A percentile compares a stretch with the other conserved stretches of the same genome.
Evolutionary conservation across 148 eudicot genomes (phyloP).

Genomic region (Mesembryanthemum crystallinum): DNA sequence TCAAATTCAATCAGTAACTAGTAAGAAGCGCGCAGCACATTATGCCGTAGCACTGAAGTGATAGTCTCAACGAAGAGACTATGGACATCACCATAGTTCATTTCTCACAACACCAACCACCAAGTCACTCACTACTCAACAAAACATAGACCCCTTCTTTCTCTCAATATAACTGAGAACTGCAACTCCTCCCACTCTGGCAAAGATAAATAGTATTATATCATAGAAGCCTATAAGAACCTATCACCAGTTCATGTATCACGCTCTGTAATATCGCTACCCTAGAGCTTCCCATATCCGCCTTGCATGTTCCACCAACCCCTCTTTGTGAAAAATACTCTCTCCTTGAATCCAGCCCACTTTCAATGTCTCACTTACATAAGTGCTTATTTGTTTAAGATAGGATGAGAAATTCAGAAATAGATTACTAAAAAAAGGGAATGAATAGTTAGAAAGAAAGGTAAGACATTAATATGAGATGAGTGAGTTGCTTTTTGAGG

Average conservation of each 20-base stretch:
- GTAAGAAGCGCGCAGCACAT: too few species aligned
- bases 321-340: neutral
- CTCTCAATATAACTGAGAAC: too few species aligned
- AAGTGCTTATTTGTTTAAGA: neutral
- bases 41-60: too few species aligned
- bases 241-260: neutral
- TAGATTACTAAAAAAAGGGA: neutral
- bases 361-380: neutral
- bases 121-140: too few species aligned
- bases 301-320: neutral
- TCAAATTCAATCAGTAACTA: too few species aligned
- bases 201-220: neutral
- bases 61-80: too few species aligned
- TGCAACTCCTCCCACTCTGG: neutral
- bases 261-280: neutral
- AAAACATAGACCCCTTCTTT: too few species aligned
- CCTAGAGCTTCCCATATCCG: neutral
- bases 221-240: neutral
- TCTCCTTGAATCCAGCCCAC: neutral
- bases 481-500: neutral
- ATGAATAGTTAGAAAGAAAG: neutral
- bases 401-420: neutral
- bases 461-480: neutral
- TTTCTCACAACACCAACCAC: too few species aligned
- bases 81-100: too few species aligned